Base-by-base conservation (phyloP, 164 flowering plant species). In the Brasenia schreberi region DNA sequence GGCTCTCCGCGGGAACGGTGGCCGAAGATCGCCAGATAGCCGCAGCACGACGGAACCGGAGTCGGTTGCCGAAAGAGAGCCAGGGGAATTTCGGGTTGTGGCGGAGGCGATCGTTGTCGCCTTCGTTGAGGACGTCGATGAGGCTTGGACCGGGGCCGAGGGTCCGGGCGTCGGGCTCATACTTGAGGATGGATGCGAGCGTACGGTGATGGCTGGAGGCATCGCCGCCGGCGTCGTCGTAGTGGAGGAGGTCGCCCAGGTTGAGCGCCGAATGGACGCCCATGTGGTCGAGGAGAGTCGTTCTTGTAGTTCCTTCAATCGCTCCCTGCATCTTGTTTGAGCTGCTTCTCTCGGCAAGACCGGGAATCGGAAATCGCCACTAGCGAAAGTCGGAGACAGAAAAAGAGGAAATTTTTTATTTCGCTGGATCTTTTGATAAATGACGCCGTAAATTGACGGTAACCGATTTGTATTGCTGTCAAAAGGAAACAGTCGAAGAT, bases 61-160 rank as follows among this genome's bases (percentile, higher is more conserved):
- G 78, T 60, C 84, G 78, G 12, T 84, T 87, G 52, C 80, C 81
- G 67, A 92, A 82, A 4, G 72, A 68, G 66, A 74, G 87, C 95
- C 95, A 88, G 58, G 69, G 74, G 59, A 71, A 79, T 65, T 65
- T 77, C 56, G 68, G 75, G 43, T 66, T 68, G 45, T 56, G 60
- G 18, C 19, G 23, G 12, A 67, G 66, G 68, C 39, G 66, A 3
- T 75, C 44, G 42, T 68, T 64, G 45, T 83, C 87, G 18, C 82
- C 84, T 27, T 3, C 18, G 6, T 79, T 77, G 67, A 87, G 84
- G 9, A 86, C 70, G 67, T 92, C 97, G 5, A 83, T 68, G 19
- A 91, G 82, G 0, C 92, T 84, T 44, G 81, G 43, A 64, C 63
- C 39, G 2, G 65, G 12, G 16, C 56, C 62, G 4, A 44, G 60